Percentiles rank a stretch among this genome's conserved stretches.
phyloP scores from a whole-genome alignment of 2,329 filamentous ascomycete genomes.

The Claviceps cyperi region DNA sequence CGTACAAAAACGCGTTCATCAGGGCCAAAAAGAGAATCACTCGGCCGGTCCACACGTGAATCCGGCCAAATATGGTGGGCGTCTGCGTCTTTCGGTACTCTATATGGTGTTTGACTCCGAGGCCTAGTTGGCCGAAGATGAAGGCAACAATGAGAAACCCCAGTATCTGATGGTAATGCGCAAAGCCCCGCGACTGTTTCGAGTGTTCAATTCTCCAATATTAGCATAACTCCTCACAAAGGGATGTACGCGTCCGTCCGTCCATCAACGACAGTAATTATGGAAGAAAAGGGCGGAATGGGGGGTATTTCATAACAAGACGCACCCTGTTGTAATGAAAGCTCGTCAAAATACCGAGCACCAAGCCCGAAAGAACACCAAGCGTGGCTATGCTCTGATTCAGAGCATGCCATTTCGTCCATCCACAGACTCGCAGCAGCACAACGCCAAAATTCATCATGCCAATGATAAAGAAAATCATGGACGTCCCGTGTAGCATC shows the following conservation, averaged over 20 bases:
- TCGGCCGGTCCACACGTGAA: conserved; percentile 45
- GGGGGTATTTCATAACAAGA: neutral
- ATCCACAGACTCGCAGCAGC: conserved; percentile 35
- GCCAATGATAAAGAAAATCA: conserved; percentile 40
- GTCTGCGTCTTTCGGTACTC: conserved; percentile 34
- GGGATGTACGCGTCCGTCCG: neutral
- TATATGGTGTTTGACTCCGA: conserved; percentile 42
- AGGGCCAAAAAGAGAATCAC: conserved; percentile 37
- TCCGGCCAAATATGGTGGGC: conserved; percentile 33
- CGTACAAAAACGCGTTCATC: conserved; percentile 42
- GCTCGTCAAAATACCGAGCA: conserved; percentile 37
- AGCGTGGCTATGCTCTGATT: conserved; percentile 36
- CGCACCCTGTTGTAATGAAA: conserved; percentile 38
- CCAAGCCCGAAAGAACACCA: conserved; percentile 33
- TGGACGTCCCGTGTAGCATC: conserved; percentile 32
- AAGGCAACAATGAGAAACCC: conserved; percentile 39
- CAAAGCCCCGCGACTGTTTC: conserved; percentile 35
- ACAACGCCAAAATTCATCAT: conserved; percentile 42
- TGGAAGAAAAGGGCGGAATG: neutral
- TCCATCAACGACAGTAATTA: neutral
- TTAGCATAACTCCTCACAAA: neutral
- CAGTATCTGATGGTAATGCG: conserved; percentile 41
- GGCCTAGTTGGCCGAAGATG: conserved; percentile 35
- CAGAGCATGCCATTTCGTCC: conserved; percentile 38
- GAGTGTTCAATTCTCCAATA: neutral